A percentile compares a stretch with the other conserved stretches of the same genome.
Evolutionary conservation across 768 basidiomycete genomes (phyloP).

Genomic region (Phylloporus scabripes): DNA sequence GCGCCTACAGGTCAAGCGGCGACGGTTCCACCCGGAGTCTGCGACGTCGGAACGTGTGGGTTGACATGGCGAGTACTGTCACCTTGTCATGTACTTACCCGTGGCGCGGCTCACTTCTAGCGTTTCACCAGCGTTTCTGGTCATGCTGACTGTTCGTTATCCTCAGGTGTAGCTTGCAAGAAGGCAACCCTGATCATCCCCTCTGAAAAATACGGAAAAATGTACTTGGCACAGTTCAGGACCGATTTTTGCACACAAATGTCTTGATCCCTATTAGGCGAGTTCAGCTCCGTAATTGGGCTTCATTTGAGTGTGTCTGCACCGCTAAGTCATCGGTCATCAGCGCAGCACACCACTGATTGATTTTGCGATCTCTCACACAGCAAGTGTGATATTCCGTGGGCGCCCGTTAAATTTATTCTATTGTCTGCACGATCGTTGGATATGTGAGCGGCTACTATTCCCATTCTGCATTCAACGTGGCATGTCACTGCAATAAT

Average conservation of each 20-base stretch:
- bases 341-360: conserved; percentile 1
- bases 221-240: too few species aligned
- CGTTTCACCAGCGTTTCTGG: not conserved
- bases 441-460: not conserved
- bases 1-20: too few species aligned
- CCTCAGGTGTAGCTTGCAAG: not conserved
- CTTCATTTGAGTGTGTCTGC: not conserved
- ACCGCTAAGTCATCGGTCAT: not conserved
- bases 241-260: too few species aligned
- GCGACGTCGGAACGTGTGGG: not conserved
- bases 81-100: not conserved
- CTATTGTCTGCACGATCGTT: not conserved
- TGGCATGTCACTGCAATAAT: not conserved
- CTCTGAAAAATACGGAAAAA: too few species aligned
- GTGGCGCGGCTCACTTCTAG: not conserved
- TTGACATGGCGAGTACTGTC: not conserved
- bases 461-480: not conserved
- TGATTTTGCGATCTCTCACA: not conserved
- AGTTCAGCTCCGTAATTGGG: not conserved
- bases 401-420: not conserved
- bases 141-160: not conserved
- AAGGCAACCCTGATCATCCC: too few species aligned
- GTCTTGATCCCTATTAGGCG: not conserved
- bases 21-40: not conserved
- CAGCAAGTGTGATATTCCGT: conserved; percentile 2